Evolutionary conservation across 805 yeast species (phyloP).

Genomic region (Candida berthetii): DNA sequence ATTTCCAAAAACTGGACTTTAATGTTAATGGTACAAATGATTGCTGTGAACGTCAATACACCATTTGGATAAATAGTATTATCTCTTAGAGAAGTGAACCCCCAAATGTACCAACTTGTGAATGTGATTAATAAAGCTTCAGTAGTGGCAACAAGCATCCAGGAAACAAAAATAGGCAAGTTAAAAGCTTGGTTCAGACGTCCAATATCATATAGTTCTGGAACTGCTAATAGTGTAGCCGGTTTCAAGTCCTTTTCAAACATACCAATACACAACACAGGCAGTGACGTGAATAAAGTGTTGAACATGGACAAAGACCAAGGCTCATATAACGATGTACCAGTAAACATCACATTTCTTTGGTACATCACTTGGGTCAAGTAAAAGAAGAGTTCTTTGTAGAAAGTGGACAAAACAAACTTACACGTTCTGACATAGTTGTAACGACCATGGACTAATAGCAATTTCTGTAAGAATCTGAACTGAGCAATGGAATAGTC

Average conservation of each 20-base stretch:
- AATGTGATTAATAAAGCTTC: conserved; percentile 73
- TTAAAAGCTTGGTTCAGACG: conserved; percentile 71
- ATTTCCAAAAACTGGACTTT: conserved; percentile 81
- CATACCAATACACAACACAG: conserved; percentile 92
- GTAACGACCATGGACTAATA: conserved; percentile 79
- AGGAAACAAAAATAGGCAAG: conserved; percentile 56
- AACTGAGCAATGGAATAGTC: conserved; percentile 85
- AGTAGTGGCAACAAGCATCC: conserved; percentile 74
- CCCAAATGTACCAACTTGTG: conserved; percentile 63
- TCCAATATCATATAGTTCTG: conserved; percentile 81
- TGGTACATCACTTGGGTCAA: conserved; percentile 86
- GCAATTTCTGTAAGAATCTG: conserved; percentile 57
- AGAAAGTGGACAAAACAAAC: conserved; percentile 89
- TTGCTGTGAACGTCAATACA: conserved; percentile 62
- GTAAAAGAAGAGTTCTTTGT: conserved; percentile 88
- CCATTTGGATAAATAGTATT: conserved; percentile 82
- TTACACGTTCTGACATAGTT: conserved; percentile 89
- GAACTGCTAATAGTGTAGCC: conserved; percentile 83
- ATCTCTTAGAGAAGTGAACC: conserved; percentile 58
- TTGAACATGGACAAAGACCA: conserved; percentile 98
- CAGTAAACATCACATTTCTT: conserved; percentile 81
- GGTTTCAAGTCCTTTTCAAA: conserved; percentile 89
- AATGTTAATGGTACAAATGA: conserved; percentile 66
- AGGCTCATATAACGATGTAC: conserved; percentile 87
- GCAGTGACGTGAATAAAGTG: conserved; percentile 88